Evolutionary conservation across 2,329 filamentous ascomycete species (phyloP), one percentile per base, ranked within the genome.

Genomic region (Paecilomyces niveus): DNA sequence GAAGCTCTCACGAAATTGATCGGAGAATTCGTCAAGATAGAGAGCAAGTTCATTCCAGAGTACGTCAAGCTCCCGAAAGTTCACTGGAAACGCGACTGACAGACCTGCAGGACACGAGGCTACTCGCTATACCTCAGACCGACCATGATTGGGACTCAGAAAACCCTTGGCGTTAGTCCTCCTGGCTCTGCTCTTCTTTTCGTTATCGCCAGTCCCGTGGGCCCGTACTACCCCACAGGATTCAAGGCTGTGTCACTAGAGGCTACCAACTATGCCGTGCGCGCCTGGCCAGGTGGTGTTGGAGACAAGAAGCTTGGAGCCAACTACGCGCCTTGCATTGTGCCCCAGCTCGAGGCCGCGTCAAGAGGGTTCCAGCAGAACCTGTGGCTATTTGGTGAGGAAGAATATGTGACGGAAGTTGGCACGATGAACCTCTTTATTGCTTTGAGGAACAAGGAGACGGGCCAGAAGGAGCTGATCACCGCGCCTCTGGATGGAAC

Each of bases 381-480:
- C 77, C 83, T 99, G 57, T 99, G 94, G 94, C 80, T 99, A 32
- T 99, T 97, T 72, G 92, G 92, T 51, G 88, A 95, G 70, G 91
- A 97, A 76, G 91, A 97, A 74, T 96, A 88, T 70, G 88, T 97
- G 59, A 99, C 94, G 53, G 94, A 99, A 77, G 94, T 97, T 58
- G 94, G 94, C 69, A 97, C 94, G 59, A 99, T 99, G 94, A 99
- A 99, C 78, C 86, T 99, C 73, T 99, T 97, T 70, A 88, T 89
- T 32, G 92, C 89, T 50, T 78, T 97, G 67, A 86, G 86, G 78
- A 86, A 95, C 80, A 90, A 89, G 81, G 83, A 89, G 74, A 94
- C 91, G 11, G 94, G 93, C 7, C 84, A 92, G 78, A 93, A 92
- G 71, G 92, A 97, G 80, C 84, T 99, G 56, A 75, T 97, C 68